Evolutionary conservation across 352 stramenopile species (phyloP).

Genomic region (Phytopythium vexans): DNA sequence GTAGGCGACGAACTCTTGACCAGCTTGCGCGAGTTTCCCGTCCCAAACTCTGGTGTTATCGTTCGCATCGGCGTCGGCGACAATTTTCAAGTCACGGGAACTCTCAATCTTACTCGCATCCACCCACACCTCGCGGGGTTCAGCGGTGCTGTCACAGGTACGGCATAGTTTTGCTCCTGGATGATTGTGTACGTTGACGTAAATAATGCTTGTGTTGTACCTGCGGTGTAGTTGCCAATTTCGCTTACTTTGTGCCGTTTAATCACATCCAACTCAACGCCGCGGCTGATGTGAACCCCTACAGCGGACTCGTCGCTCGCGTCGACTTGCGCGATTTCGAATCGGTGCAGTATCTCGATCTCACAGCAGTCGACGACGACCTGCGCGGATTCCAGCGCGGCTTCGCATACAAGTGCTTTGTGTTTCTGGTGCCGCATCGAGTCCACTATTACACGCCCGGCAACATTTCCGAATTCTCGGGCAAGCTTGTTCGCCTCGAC

Average conservation of each 20-base stretch:
- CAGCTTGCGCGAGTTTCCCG: conserved; percentile 72
- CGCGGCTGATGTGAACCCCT: conserved; percentile 34
- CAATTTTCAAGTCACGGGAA: conserved; percentile 35
- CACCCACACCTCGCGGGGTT: conserved; percentile 60
- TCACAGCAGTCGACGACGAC: conserved; percentile 40
- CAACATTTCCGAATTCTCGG: conserved; percentile 30
- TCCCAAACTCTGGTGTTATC: conserved; percentile 56
- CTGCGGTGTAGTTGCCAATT: conserved; percentile 42
- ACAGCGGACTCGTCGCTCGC: conserved; percentile 56
- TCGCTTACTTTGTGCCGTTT: conserved; percentile 71
- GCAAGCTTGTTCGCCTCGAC: conserved; percentile 72
- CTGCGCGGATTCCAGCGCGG: conserved; percentile 65
- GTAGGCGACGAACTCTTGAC: conserved; percentile 44
- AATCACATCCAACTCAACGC: conserved; percentile 41
- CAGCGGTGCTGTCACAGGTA: conserved; percentile 57
- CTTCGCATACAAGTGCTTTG: conserved; percentile 74
- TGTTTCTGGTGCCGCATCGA: conserved; percentile 63
- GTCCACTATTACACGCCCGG: conserved; percentile 20
- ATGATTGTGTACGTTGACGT: background rate
- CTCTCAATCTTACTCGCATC: conserved; percentile 46
- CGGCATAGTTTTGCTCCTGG: background rate
- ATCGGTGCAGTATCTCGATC: conserved; percentile 44
- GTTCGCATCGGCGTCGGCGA: conserved; percentile 47
- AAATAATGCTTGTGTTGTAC: conserved; percentile 2
- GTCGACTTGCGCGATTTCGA: conserved; percentile 66